These are phyloP conservation scores for Mycena galericulata DNA, from an alignment of 768 basidiomycete species.

Conservation along the genomic window DNA sequence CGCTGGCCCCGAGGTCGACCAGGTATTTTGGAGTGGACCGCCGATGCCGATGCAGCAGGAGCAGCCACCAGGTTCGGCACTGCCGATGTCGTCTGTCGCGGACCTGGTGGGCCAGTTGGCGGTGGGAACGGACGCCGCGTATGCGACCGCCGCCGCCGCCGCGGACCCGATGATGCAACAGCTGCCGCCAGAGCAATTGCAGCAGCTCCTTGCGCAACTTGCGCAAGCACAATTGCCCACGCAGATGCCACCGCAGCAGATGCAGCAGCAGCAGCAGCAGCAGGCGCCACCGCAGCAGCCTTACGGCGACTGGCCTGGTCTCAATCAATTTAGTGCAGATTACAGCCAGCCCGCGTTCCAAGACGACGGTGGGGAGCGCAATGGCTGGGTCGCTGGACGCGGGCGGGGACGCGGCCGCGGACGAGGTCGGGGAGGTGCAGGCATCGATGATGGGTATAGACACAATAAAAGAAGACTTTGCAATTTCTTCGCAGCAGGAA, in stretches of 20 bases:
- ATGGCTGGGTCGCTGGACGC: conserved; percentile 56
- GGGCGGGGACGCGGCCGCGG: conserved; percentile 70
- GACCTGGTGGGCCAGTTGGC: conserved; percentile 77
- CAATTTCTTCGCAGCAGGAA: conserved; percentile 92
- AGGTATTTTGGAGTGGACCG: conserved; percentile 71
- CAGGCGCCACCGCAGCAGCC: conserved; percentile 40
- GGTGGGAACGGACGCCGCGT: conserved; percentile 52
- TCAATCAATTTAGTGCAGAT: conserved; percentile 57
- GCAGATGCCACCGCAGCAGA: conserved; percentile 14
- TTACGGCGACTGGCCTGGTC: conserved; percentile 55
- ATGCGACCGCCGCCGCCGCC: conserved; percentile 50
- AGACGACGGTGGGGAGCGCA: conserved; percentile 58
- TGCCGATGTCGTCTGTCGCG: conserved; percentile 65
- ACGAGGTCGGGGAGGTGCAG: conserved; percentile 65
- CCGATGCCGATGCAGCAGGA: conserved; percentile 37
- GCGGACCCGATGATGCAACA: conserved; percentile 55
- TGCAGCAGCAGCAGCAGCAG: conserved; percentile 34
- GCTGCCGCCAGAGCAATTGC: conserved; percentile 71
- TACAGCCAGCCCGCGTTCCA: conserved; percentile 61
- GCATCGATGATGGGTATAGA: conserved; percentile 75
- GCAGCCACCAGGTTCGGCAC: conserved; percentile 25
- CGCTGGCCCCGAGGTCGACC: conserved; percentile 74
- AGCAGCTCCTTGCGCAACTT: conserved; percentile 60
- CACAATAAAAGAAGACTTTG: conserved; percentile 84
- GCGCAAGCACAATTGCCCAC: conserved; percentile 42